A percentile compares a stretch with the other conserved stretches of the same genome.
Conservation (phyloP, 1,284 basidiomycete genomes). For the Tetrapyrgos nigripes region DNA sequence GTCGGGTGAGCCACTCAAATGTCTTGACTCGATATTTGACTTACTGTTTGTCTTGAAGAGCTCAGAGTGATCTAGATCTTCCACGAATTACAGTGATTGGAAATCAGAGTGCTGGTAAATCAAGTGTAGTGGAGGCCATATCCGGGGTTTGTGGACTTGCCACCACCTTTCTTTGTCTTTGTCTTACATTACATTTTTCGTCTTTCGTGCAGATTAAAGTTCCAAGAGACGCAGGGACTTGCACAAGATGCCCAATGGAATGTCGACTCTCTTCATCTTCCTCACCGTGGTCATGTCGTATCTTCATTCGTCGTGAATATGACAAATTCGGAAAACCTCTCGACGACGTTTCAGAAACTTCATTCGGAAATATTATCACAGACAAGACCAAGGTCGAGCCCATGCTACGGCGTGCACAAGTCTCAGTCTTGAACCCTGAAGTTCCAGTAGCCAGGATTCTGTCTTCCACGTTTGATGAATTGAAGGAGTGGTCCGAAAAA, state of each 20-base stretch:
- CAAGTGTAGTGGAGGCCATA: slow-evolving; percentile 40
- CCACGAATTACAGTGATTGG: slow-evolving; percentile 35
- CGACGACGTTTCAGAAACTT: slow-evolving; percentile 18
- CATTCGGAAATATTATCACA: slow-evolving; percentile 29
- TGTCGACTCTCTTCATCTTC: slow-evolving; percentile 21
- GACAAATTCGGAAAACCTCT: slow-evolving; percentile 23
- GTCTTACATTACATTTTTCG: slow-evolving; percentile 7
- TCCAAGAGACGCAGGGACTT: slow-evolving; percentile 38
- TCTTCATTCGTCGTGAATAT: slow-evolving; percentile 31
- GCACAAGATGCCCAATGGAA: slow-evolving; percentile 40
- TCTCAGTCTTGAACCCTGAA: slow-evolving; percentile 38
- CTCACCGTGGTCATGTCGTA: slow-evolving; percentile 31
- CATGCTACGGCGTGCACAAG: slow-evolving; percentile 37
- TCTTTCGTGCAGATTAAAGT: slow-evolving; percentile 27
- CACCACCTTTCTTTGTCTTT: not conserved
- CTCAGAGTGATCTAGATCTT: slow-evolving; percentile 30
- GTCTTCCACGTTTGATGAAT: not conserved
- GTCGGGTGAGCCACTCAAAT: slow-evolving; percentile 13
- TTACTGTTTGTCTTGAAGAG: slow-evolving; percentile 6
- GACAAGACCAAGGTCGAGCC: slow-evolving; percentile 31
- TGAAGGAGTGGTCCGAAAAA: slow-evolving; percentile 2
- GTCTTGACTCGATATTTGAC: not conserved
- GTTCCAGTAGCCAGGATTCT: slow-evolving; percentile 25
- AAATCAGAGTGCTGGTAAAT: slow-evolving; percentile 41
- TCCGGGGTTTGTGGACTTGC: slow-evolving; percentile 33